These are phyloP conservation scores for Nigrospora oryzae DNA, from an alignment of 2,329 filamentous ascomycete genomes.

Conservation along the genomic window DNA sequence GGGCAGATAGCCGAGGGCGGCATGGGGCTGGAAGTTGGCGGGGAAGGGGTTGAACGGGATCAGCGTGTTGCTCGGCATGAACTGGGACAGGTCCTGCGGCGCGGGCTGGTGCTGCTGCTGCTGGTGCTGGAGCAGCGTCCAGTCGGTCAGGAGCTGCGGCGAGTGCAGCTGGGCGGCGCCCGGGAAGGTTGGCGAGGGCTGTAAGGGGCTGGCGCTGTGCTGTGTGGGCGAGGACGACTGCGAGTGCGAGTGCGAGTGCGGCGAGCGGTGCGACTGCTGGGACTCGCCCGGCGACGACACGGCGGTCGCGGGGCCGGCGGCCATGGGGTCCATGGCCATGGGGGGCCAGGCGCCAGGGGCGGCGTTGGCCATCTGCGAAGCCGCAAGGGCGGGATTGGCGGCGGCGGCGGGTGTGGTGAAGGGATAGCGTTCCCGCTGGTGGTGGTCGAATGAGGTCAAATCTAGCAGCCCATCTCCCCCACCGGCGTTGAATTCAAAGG, in stretches of 20 bases:
- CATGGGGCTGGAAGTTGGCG: conserved; percentile 39
- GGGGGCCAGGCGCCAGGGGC: conserved; percentile 34
- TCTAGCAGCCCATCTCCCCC: conserved; percentile 53
- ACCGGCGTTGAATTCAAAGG: conserved; percentile 51
- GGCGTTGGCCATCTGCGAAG: conserved; percentile 29
- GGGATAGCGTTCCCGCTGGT: conserved; percentile 43
- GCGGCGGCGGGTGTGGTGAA: conserved; percentile 35
- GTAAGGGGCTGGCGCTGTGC: conserved; percentile 41
- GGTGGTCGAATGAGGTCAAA: conserved; percentile 45
- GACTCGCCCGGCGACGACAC: conserved; percentile 43
- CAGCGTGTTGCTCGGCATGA: conserved; percentile 49
- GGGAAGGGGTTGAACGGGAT: conserved; percentile 46
- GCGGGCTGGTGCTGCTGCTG: conserved; percentile 34
- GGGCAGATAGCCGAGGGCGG: conserved; percentile 52
- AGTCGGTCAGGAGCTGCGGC: conserved; percentile 45
- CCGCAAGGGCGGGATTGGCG: conserved; percentile 26
- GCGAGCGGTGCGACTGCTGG: conserved; percentile 6
- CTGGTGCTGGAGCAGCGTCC: conserved; percentile 50
- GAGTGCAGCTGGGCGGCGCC: conserved; percentile 37
- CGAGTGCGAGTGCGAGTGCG: conserved; percentile 30
- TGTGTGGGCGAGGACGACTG: conserved; percentile 38
- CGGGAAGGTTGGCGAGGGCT: conserved; percentile 46
- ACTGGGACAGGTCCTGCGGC: conserved; percentile 38
- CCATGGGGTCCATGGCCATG: conserved; percentile 42
- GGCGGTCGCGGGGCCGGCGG: conserved; percentile 31